Evolutionary conservation across 2,329 filamentous ascomycete species (phyloP).

Genomic region (Paraphaeosphaeria minitans): DNA sequence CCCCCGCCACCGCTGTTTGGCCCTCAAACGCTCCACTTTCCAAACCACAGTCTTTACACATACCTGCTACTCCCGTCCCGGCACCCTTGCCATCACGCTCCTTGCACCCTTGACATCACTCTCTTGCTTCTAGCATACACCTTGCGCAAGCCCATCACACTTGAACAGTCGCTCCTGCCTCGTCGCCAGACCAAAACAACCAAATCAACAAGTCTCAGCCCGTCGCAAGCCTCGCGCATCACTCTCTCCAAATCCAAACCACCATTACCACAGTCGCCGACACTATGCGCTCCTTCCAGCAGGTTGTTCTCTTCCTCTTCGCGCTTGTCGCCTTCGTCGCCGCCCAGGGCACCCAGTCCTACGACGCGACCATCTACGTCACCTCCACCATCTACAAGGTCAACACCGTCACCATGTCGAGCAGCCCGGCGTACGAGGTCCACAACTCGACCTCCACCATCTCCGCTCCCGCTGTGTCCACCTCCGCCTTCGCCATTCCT

Average conservation of each 20-base stretch:
- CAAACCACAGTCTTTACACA: conserved; percentile 23
- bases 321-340: conserved; percentile 39
- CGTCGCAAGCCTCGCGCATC: conserved; percentile 6
- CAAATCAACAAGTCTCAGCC: conserved; percentile 16
- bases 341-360: conserved; percentile 30
- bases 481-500: conserved; percentile 21
- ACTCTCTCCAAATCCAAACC: neutral
- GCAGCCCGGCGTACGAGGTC: conserved; percentile 32
- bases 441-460: conserved; percentile 44
- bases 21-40: conserved; percentile 30
- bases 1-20: conserved; percentile 27
- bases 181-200: conserved; percentile 12
- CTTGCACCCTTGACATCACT: conserved; percentile 14
- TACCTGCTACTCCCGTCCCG: conserved; percentile 9
- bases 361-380: conserved; percentile 45
- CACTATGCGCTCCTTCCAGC: conserved; percentile 46
- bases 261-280: conserved; percentile 12
- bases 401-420: conserved; percentile 45
- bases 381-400: conserved; percentile 46
- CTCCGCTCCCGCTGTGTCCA: conserved; percentile 21
- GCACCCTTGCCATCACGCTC: conserved; percentile 19
- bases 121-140: conserved; percentile 8
- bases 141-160: neutral
- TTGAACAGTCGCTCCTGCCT: conserved; percentile 5
- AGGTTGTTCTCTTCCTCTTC: conserved; percentile 40